Evolutionary conservation across 1,139 yeast species (phyloP).

Genomic region (Waltiozyma sp.): DNA sequence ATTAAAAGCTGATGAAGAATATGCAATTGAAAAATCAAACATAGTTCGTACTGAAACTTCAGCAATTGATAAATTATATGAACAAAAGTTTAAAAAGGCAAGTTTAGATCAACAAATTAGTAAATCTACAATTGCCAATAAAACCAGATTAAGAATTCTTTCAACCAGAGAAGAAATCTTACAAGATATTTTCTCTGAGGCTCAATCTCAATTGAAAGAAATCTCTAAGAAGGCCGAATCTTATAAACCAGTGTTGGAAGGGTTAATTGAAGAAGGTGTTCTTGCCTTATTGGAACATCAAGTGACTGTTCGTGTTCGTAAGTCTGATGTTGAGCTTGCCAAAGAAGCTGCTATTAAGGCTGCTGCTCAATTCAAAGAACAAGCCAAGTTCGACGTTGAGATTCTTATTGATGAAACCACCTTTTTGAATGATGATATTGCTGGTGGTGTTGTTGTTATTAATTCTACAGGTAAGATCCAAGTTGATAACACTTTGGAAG

Average conservation of each 20-base stretch:
- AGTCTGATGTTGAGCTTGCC: conserved; percentile 55
- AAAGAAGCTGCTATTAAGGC: conserved; percentile 56
- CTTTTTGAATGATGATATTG: conserved; percentile 47
- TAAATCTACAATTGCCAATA: conserved; percentile 90
- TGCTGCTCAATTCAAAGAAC: conserved; percentile 48
- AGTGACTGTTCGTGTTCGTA: conserved; percentile 56
- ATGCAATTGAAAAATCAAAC: conserved; percentile 93
- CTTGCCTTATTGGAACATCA: conserved; percentile 62
- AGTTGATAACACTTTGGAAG: conserved; percentile 87
- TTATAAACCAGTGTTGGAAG: conserved; percentile 61
- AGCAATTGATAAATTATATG: conserved; percentile 73
- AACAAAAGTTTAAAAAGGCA: conserved; percentile 81
- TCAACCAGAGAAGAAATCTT: conserved; percentile 79
- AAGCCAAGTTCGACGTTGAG: conserved; percentile 39
- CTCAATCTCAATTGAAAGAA: conserved; percentile 50
- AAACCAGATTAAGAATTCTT: conserved; percentile 83
- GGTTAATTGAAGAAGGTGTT: conserved; percentile 77
- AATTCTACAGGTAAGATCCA: conserved; percentile 75
- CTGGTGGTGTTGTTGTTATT: conserved; percentile 78
- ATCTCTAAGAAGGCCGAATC: conserved; percentile 37
- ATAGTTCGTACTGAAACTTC: conserved; percentile 89
- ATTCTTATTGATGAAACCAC: conserved; percentile 44
- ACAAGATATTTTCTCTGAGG: conserved; percentile 60
- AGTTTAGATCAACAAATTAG: conserved; percentile 89
- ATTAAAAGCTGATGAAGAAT: conserved; percentile 96